Evolutionary conservation across 495 filamentous ascomycete species (phyloP), one percentile per base, ranked within the genome.

Genomic region (Thermothielavioides terrestris): DNA sequence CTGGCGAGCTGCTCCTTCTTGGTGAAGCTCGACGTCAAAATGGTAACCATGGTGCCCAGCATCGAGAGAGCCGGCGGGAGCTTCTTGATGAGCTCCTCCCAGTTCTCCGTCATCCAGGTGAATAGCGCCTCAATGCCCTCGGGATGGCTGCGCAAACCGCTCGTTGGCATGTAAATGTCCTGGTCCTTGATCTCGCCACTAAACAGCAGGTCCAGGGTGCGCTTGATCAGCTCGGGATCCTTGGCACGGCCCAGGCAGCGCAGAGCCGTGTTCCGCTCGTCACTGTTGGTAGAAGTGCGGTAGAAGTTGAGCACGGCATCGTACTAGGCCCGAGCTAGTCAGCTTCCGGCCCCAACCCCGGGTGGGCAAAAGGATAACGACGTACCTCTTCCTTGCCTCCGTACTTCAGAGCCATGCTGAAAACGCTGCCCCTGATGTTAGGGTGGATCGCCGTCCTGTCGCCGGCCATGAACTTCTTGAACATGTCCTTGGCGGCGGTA

Each of bases 181-280:
- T 98, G 92, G 56, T 83, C 89, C 73, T 94, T 94, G 66, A 98
- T 88, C 52, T 95, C 85, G 34, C 82, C 77, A 66, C 82, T 80
- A 50, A 86, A 75, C 36, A 89, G 80, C 28, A 95, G 71, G 8
- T 68, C 74, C 15, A 98, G 77, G 2, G 89, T 91, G 47, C 81
- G 80, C 64, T 88, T 66, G 68, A 96, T 91, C 39, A 96, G 81
- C 42, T 81, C 77, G 12, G 86, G 80, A 37, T 83, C 72, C 54
- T 85, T 83, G 26, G 88, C 81, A 43, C 88, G 79, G 40, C 92
- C 90, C 8, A 98, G 76, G 52, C 80, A 81, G 54, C 92, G 86
- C 28, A 98, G 79, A 0, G 91, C 89, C n/a, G 89, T 92, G 61
- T 94, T 95, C 67, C 90, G 87, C 75, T 97, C 91, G 61, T 96